Evolutionary conservation across 2,329 filamentous ascomycete genomes (phyloP).

Genomic region (Neofusicoccum laricinum): DNA sequence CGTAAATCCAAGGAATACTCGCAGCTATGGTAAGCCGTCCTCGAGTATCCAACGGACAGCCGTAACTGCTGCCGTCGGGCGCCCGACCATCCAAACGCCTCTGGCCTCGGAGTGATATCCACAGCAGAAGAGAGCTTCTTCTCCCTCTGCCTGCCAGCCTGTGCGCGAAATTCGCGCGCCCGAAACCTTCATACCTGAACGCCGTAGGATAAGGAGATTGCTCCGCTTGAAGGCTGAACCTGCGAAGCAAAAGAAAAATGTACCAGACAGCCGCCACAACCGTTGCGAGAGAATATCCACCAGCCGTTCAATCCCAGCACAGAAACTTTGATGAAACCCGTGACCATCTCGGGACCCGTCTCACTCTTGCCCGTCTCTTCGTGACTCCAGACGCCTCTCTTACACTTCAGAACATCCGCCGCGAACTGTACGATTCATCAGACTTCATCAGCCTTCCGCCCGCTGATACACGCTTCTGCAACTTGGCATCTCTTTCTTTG

Average conservation of each 20-base stretch:
- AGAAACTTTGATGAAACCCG: neutral
- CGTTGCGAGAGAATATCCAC: neutral
- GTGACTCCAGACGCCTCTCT: conserved; percentile 6
- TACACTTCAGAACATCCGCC: conserved; percentile 19
- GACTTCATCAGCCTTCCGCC: conserved; percentile 41
- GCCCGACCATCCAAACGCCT: neutral
- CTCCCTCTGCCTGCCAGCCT: neutral
- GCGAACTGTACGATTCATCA: conserved; percentile 32
- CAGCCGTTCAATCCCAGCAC: neutral
- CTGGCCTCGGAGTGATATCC: neutral
- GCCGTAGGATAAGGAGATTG: neutral
- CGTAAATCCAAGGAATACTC: conserved; percentile 10
- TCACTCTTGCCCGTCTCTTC: neutral
- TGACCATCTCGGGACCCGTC: neutral
- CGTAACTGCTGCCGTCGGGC: neutral
- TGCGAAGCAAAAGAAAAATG: neutral
- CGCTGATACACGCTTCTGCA: conserved; percentile 41
- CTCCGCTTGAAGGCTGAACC: neutral
- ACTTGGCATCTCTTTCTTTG: conserved; percentile 33
- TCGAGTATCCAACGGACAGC: neutral
- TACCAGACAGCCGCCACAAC: conserved; percentile 1
- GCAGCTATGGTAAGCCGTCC: neutral
- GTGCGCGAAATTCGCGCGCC: neutral
- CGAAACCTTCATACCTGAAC: neutral
- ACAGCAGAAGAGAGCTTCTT: neutral